phyloP scores from a whole-genome alignment of 257 asterid genomes.

The Solanum raphanifolium region DNA sequence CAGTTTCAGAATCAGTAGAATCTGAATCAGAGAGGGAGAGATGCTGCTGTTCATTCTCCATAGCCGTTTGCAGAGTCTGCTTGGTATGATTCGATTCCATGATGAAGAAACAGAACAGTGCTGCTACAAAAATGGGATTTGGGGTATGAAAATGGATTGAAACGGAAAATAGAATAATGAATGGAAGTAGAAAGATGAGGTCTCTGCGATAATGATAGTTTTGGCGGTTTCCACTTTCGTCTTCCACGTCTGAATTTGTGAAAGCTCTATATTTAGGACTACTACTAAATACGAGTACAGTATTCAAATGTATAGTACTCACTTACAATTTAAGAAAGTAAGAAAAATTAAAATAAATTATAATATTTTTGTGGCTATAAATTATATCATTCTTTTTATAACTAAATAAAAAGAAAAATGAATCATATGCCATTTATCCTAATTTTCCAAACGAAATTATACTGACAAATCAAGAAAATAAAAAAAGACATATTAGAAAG shows the following conservation, averaged over 20 bases:
- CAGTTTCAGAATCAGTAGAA: neutral
- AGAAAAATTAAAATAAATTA: too few species aligned
- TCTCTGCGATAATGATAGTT: constrained; percentile 3
- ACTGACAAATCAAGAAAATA: neutral
- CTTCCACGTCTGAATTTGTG: neutral
- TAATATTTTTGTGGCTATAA: too few species aligned
- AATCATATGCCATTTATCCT: neutral
- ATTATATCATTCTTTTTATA: too few species aligned
- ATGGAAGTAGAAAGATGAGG: neutral
- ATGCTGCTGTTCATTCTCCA: neutral
- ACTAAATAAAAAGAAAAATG: neutral
- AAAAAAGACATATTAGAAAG: neutral
- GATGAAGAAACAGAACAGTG: neutral
- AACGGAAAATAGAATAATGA: neutral
- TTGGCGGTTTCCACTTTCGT: constrained; percentile 4
- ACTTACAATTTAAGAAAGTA: too few species aligned
- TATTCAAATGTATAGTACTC: neutral
- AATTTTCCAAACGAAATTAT: neutral
- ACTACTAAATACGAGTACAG: neutral
- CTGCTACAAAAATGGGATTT: neutral
- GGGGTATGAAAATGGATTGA: neutral
- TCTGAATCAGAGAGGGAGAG: neutral
- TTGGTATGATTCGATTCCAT: neutral
- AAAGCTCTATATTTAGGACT: neutral
- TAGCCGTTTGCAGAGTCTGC: neutral